Conservation (phyloP, 441 rosid species). For the Croton laevigatus region DNA sequence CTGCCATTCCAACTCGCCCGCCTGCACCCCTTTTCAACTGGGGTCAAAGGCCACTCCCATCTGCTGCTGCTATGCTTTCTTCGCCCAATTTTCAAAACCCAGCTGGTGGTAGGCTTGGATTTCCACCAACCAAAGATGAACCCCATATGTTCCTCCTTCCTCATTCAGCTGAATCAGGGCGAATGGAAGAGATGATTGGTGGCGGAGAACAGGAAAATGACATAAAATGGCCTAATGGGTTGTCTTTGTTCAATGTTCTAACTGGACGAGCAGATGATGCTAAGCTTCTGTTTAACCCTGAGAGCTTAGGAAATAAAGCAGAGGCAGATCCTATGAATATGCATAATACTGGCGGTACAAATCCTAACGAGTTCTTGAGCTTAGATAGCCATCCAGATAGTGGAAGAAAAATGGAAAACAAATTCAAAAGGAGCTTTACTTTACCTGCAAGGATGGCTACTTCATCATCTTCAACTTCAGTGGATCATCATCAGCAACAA, state of each 20-base stretch:
- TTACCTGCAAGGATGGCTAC: slow-evolving; percentile 74
- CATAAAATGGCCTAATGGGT: slow-evolving; percentile 88
- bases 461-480: slow-evolving; percentile 69
- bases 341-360: slow-evolving; percentile 25
- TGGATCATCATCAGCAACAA: slow-evolving; percentile 52
- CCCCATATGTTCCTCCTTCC: slow-evolving; percentile 75
- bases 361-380: slow-evolving; percentile 67
- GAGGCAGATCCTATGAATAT: slow-evolving; percentile 35
- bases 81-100: slow-evolving; percentile 63
- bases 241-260: slow-evolving; percentile 74
- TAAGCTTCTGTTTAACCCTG: slow-evolving; percentile 64
- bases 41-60: slow-evolving; percentile 52
- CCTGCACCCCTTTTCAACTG: slow-evolving; percentile 61
- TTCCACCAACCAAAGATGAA: slow-evolving; percentile 60
- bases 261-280: slow-evolving; percentile 67
- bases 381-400: slow-evolving; percentile 60
- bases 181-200: slow-evolving; percentile 47
- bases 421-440: slow-evolving; percentile 79
- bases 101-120: slow-evolving; percentile 46
- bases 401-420: slow-evolving; percentile 50
- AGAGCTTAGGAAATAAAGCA: slow-evolving; percentile 45
- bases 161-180: slow-evolving; percentile 42
- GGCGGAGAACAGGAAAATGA: slow-evolving; percentile 60
- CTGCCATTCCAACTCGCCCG: slow-evolving; percentile 57
- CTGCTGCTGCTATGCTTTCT: slow-evolving; percentile 49